These are phyloP conservation scores for Blastobotrys petasosporus DNA, from an alignment of 1,139 yeast genomes.

Conservation along the genomic window DNA sequence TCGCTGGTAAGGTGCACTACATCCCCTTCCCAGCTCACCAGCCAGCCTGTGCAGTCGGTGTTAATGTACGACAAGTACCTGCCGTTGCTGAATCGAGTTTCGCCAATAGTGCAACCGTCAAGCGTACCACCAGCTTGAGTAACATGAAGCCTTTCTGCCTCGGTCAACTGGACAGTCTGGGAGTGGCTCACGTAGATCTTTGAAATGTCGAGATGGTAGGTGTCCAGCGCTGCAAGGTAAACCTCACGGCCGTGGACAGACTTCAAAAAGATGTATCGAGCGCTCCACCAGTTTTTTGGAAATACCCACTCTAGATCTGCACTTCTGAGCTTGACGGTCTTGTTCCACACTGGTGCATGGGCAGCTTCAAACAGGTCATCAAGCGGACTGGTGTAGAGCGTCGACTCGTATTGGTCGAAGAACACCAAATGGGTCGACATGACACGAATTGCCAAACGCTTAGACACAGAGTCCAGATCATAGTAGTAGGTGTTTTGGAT, in stretches of 20 bases:
- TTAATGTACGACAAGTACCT: too few species aligned
- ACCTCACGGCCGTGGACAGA: background rate
- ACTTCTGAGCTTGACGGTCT: too few species aligned
- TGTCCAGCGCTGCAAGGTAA: background rate
- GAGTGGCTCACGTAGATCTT: background rate
- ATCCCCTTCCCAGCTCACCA: constrained; percentile 1
- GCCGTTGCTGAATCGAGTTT: too few species aligned
- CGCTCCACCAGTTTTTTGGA: background rate
- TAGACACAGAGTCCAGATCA: too few species aligned
- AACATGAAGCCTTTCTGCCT: too few species aligned
- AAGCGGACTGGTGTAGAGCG: background rate
- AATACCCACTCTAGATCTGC: background rate
- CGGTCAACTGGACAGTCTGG: too few species aligned
- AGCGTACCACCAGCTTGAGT: too few species aligned
- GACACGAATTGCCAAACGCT: too few species aligned
- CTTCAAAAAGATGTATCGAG: constrained; percentile 1
- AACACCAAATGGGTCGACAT: background rate
- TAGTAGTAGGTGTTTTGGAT: too few species aligned
- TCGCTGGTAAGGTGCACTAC: background rate
- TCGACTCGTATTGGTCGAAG: background rate
- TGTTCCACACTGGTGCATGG: background rate
- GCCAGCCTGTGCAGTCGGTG: background rate
- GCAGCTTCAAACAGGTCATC: background rate
- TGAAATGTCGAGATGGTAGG: background rate
- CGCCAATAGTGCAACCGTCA: too few species aligned